These are phyloP conservation scores for Mucor saturninus DNA, from an alignment of 371 early-diverging fungal species.

Conservation along the genomic window DNA sequence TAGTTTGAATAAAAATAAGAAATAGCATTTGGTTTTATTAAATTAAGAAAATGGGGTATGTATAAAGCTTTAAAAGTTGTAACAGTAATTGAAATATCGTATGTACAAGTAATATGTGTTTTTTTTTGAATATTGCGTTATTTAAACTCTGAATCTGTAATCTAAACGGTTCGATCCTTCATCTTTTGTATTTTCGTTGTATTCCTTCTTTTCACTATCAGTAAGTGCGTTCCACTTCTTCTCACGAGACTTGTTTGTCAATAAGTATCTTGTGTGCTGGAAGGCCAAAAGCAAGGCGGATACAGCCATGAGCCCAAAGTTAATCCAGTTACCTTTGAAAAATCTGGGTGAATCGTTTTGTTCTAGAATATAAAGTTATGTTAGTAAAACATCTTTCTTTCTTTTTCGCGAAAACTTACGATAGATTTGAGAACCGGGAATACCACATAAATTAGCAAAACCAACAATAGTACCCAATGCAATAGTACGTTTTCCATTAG, in stretches of 20 bases:
- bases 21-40: no score
- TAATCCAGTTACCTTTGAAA: slow-evolving; percentile 44
- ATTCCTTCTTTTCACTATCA: slow-evolving; percentile 33
- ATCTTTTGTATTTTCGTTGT: slow-evolving; percentile 33
- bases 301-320: slow-evolving; percentile 17
- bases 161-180: slow-evolving; percentile 45
- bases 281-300: slow-evolving; percentile 23
- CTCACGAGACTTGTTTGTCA: slow-evolving; percentile 38
- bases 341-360: slow-evolving; percentile 48
- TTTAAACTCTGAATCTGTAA: slow-evolving; percentile 37
- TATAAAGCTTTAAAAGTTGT: no score
- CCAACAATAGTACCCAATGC: slow-evolving; percentile 53
- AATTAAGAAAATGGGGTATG: no score
- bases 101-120: no score
- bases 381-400: neutral
- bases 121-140: no score
- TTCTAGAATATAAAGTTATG: slow-evolving; percentile 8
- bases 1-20: no score
- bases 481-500: slow-evolving; percentile 52
- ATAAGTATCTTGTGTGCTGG: slow-evolving; percentile 30
- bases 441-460: slow-evolving; percentile 49
- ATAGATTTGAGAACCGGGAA: slow-evolving; percentile 45
- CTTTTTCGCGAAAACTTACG: slow-evolving; percentile 18
- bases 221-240: slow-evolving; percentile 38
- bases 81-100: no score